phyloP scores from a whole-genome alignment of 148 eudicot species.

The Spergularia marina region DNA sequence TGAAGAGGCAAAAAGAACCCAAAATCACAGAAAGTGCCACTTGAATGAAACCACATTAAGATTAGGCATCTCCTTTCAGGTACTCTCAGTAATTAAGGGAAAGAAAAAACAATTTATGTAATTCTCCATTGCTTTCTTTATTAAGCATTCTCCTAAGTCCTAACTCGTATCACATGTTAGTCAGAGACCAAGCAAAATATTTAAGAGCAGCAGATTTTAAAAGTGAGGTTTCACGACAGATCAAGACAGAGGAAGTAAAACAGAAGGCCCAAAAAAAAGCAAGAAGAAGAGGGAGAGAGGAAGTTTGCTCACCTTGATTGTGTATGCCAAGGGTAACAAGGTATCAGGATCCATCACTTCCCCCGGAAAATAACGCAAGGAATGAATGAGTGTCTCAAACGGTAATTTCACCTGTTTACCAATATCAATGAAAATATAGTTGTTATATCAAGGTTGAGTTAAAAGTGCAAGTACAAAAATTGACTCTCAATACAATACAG shows the following conservation, averaged over 20 bases:
- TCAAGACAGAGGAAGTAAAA: background rate
- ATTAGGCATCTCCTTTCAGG: too few species aligned
- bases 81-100: too few species aligned
- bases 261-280: too few species aligned
- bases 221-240: background rate
- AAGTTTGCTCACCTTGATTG: constrained; percentile 64
- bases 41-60: too few species aligned
- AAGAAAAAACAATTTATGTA: too few species aligned
- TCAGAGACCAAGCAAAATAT: too few species aligned
- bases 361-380: constrained; percentile 88
- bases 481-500: background rate
- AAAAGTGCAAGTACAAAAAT: background rate
- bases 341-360: constrained; percentile 91
- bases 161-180: too few species aligned
- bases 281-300: background rate
- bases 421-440: background rate
- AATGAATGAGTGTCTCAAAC: constrained; percentile 86
- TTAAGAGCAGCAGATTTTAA: too few species aligned
- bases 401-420: constrained; percentile 72
- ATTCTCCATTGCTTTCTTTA: background rate
- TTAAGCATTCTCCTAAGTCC: too few species aligned
- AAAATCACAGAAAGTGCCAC: too few species aligned
- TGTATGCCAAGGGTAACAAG: constrained; percentile 78
- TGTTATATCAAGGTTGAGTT: background rate
- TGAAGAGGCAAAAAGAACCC: too few species aligned